Conservation (phyloP, 176 grass and related monocot genomes). For the Ampelocalamus luodianensis region DNA sequence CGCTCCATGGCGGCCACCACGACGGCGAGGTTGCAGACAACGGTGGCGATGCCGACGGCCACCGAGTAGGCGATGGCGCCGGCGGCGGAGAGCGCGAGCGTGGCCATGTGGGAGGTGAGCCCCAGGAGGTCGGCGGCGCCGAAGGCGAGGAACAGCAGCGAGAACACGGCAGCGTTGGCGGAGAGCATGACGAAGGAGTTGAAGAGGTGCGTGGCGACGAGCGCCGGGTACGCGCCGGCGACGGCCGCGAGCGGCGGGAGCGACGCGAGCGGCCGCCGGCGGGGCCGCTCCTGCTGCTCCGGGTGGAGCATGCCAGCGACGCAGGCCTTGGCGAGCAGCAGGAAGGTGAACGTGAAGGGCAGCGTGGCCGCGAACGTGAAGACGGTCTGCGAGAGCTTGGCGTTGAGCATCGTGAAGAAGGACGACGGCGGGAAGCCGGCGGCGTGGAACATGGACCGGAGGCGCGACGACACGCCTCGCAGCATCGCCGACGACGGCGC, state of each 20-base stretch:
- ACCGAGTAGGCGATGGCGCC: constrained; percentile 72
- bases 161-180: constrained; percentile 78
- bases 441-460: constrained; percentile 70
- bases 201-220: constrained; percentile 66
- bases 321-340: constrained; percentile 77
- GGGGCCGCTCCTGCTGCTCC: not conserved
- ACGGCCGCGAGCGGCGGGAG: constrained; percentile 43
- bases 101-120: constrained; percentile 37
- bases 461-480: constrained; percentile 45
- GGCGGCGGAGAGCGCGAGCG: constrained; percentile 65
- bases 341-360: constrained; percentile 69
- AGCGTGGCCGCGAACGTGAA: constrained; percentile 66
- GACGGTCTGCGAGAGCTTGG: constrained; percentile 81
- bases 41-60: constrained; percentile 60
- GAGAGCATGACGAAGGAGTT: constrained; percentile 65
- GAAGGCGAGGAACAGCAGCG: constrained; percentile 81
- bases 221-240: constrained; percentile 54
- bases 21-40: constrained; percentile 78
- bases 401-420: constrained; percentile 74
- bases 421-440: constrained; percentile 67
- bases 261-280: not conserved
- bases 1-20: constrained; percentile 70
- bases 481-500: constrained; percentile 38
- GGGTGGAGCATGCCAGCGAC: constrained; percentile 56
- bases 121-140: constrained; percentile 56